Conservation (phyloP, 371 early-diverging fungal genomes). For the Mortierella sp. region DNA sequence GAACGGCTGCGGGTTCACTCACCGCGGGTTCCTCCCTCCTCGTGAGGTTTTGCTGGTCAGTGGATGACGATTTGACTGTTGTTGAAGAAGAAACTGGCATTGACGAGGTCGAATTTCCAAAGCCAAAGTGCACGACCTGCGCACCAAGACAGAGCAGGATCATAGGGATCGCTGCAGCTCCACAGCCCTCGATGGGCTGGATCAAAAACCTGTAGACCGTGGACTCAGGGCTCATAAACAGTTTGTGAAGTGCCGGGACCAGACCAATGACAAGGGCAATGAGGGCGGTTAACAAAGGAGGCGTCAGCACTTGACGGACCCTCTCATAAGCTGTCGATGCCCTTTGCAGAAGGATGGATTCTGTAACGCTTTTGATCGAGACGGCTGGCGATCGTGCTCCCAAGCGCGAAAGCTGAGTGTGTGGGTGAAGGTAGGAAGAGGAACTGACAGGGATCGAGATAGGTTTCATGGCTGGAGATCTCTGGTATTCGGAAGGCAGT, state of each 20-base stretch:
- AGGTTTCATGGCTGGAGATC: neutral
- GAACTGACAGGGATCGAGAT: neutral
- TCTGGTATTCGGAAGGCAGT: constrained; percentile 10
- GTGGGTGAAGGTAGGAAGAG: constrained; percentile 11
- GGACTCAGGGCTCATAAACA: constrained; percentile 62
- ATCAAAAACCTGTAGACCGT: constrained; percentile 66
- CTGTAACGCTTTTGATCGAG: constrained; percentile 18
- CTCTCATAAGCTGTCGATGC: constrained; percentile 32
- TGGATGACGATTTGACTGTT: neutral
- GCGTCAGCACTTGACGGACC: constrained; percentile 62
- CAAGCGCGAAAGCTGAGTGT: neutral
- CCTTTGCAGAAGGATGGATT: constrained; percentile 20
- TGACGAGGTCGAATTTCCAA: neutral
- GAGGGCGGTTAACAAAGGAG: constrained; percentile 73
- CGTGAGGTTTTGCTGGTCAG: neutral
- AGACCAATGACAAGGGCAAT: constrained; percentile 69
- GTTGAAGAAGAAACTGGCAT: neutral
- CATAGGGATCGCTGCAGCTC: constrained; percentile 75
- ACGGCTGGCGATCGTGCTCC: constrained; percentile 7
- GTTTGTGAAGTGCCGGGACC: constrained; percentile 35
- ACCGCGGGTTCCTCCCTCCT: too few species aligned
- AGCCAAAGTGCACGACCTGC: constrained; percentile 62
- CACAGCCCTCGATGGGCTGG: constrained; percentile 73
- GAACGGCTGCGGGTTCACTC: too few species aligned
- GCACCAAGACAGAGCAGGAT: constrained; percentile 77